Evolutionary conservation across 805 yeast species (phyloP).

Genomic region (Nakazawaea pomicola): DNA sequence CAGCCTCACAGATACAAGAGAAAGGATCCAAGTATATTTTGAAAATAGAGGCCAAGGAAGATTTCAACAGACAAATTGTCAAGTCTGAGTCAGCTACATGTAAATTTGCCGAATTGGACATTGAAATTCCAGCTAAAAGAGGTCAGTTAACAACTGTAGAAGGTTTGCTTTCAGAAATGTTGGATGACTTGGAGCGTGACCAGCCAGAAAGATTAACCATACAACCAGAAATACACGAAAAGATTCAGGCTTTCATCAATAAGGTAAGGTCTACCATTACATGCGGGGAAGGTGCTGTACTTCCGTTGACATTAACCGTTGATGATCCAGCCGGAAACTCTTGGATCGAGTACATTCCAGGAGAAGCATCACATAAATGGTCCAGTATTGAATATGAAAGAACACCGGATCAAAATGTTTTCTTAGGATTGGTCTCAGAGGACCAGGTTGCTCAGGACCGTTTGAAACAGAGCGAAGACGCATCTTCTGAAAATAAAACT

Average conservation of each 20-base stretch:
- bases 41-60: constrained; percentile 61
- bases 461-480: constrained; percentile 28
- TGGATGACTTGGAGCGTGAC: constrained; percentile 71
- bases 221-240: constrained; percentile 71
- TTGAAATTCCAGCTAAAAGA: constrained; percentile 92
- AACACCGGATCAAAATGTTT: constrained; percentile 83
- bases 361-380: constrained; percentile 89
- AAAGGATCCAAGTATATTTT: constrained; percentile 75
- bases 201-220: constrained; percentile 72
- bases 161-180: constrained; percentile 81
- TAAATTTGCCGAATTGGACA: constrained; percentile 76
- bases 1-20: constrained; percentile 90
- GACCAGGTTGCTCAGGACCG: constrained; percentile 58
- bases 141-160: constrained; percentile 93
- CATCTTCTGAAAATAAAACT: constrained; percentile 20
- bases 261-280: constrained; percentile 55
- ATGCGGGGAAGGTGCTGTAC: constrained; percentile 54
- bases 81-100: constrained; percentile 84
- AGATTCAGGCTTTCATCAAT: constrained; percentile 65
- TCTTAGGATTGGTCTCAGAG: constrained; percentile 73
- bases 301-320: constrained; percentile 73
- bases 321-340: constrained; percentile 98
- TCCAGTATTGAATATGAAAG: constrained; percentile 75
- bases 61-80: constrained; percentile 85
- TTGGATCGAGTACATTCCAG: constrained; percentile 87